Conservation (phyloP, 768 basidiomycete genomes). For the Naganishia friedmannii region DNA sequence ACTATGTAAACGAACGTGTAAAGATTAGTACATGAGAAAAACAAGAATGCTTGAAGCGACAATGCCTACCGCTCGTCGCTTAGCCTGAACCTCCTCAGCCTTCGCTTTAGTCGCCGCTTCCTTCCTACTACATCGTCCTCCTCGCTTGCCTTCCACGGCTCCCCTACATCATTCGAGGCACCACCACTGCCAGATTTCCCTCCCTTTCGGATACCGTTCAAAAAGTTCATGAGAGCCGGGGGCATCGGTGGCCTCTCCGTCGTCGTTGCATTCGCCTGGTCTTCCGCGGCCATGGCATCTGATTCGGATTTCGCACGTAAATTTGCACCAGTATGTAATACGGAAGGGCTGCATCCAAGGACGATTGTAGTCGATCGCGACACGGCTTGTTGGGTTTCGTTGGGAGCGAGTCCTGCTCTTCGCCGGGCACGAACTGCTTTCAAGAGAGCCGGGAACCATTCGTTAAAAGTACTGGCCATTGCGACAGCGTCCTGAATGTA, state of each 20-base stretch:
- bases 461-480: conserved; percentile 66
- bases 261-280: conserved; percentile 8
- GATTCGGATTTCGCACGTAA: conserved; percentile 52
- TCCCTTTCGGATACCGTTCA: conserved; percentile 60
- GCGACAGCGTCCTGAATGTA: conserved; percentile 79
- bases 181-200: conserved; percentile 30
- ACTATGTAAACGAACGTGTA: background rate
- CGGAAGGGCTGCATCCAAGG: conserved; percentile 78
- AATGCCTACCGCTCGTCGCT: conserved; percentile 18
- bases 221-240: conserved; percentile 47
- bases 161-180: background rate
- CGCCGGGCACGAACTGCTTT: conserved; percentile 74
- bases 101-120: conserved; percentile 68
- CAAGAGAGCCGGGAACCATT: conserved; percentile 78
- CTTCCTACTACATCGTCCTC: conserved; percentile 65
- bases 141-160: conserved; percentile 39
- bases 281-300: conserved; percentile 20
- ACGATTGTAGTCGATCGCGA: conserved; percentile 71
- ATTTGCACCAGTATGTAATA: conserved; percentile 58
- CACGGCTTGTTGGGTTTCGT: background rate
- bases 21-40: background rate
- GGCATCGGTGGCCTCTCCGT: conserved; percentile 11
- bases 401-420: conserved; percentile 54
- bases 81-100: conserved; percentile 57
- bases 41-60: background rate